Evolutionary conservation across 192 early-diverging fungal genomes (phyloP), one percentile per base, ranked within the genome.

Genomic region (Chytriomyces sp.): DNA sequence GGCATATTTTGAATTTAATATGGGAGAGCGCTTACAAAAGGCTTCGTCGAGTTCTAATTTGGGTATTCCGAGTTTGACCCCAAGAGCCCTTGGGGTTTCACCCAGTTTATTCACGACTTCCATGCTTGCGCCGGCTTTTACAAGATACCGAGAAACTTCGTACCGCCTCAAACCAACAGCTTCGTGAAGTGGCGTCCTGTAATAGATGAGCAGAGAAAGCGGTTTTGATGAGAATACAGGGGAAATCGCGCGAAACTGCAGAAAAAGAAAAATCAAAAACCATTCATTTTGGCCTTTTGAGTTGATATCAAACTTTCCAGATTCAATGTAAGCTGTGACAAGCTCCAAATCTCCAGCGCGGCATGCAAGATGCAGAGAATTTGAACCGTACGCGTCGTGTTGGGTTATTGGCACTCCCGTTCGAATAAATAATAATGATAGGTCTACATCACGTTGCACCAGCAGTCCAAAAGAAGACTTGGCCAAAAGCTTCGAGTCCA

Each of bases 131-230:
- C 72, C 72, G 2, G 57, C 46, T 24, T 64, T 47, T n/a, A 85
- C 24, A 6, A 85, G 77, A 60, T 80, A 85, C 8, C 78, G 63
- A 20, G 79, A 67, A n/a, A 82, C 69, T 7, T 74, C 62, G 11
- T 35, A 7, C 6, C 72, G 11, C 6, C 60, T 26, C 26, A 70
- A 24, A 43, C 76, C 61, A 45, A 80, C 45, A 11, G 85, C 83
- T 75, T 86, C 85, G 48, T 86, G 85, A 10, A 86, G 67, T 20
- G 81, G 50, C 2, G 85, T 84, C 85, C 85, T 85, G 45, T 45
- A n/a, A n/a, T n/a, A n/a, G n/a, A n/a, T n/a, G n/a, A n/a, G n/a
- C n/a, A n/a, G n/a, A n/a, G 9, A 57, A 50, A 75, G 10, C n/a
- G n/a, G n/a, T n/a, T n/a, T n/a, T n/a, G n/a, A n/a, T n/a, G n/a